A percentile compares a stretch with the other conserved stretches of the same genome.
phyloP scores from a whole-genome alignment of 2,329 filamentous ascomycete genomes.

The Leptoxyphium fumago region DNA sequence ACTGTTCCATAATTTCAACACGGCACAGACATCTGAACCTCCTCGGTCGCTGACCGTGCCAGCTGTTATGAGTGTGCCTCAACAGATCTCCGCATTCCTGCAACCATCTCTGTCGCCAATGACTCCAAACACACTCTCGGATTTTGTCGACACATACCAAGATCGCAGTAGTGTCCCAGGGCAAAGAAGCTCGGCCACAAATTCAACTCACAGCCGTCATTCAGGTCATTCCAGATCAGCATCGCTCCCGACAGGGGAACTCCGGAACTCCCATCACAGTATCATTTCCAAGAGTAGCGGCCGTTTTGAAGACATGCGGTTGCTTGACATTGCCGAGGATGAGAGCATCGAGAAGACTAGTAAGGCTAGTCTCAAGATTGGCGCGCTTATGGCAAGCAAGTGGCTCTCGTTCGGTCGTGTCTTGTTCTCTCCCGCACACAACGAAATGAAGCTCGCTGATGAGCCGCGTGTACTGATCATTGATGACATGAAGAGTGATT shows the following conservation, averaged over 20 bases:
- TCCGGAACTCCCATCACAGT: constrained; percentile 9
- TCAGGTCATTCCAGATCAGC: constrained; percentile 16
- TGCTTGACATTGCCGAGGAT: constrained; percentile 29
- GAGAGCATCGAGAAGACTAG: constrained; percentile 15
- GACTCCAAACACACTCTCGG: constrained; percentile 39
- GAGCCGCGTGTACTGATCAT: constrained; percentile 58
- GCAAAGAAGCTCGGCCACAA: constrained; percentile 4
- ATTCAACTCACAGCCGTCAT: constrained; percentile 13
- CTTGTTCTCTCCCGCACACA: constrained; percentile 64
- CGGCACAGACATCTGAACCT: constrained; percentile 6
- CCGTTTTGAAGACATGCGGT: constrained; percentile 39
- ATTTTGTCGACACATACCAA: constrained; percentile 38
- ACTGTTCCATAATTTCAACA: constrained; percentile 4
- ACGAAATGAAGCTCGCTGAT: constrained; percentile 46
- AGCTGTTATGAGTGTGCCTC: constrained; percentile 12
- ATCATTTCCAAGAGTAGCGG: constrained; percentile 6
- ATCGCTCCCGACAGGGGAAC: constrained; percentile 14
- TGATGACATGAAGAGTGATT: constrained; percentile 77
- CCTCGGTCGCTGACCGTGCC: constrained; percentile 3
- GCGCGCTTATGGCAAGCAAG: constrained; percentile 73
- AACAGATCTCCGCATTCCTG: constrained; percentile 17
- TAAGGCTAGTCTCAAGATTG: constrained; percentile 63
- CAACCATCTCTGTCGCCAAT: constrained; percentile 17
- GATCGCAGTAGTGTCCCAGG: constrained; percentile 15
- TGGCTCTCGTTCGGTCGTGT: constrained; percentile 78